Percentiles rank a stretch among this genome's conserved stretches.
These are phyloP conservation scores for Usnea hakonensis DNA, from an alignment of 495 filamentous ascomycete genomes.

Conservation along the genomic window DNA sequence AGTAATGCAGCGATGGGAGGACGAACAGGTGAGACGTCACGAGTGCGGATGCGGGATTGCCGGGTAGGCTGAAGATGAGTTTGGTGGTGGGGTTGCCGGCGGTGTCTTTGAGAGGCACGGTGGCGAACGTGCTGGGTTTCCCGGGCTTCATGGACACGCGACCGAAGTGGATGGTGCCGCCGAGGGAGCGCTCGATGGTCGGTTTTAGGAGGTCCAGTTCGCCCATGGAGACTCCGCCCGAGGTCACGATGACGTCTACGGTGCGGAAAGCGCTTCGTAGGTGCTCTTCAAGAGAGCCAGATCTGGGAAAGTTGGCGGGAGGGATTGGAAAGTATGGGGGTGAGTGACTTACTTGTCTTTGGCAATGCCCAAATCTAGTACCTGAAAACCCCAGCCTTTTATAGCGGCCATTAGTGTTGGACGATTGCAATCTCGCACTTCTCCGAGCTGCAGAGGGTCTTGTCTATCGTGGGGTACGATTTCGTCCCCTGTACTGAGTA, in stretches of 20 bases:
- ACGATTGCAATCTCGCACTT: slow-evolving; percentile 89
- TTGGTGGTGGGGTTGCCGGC: slow-evolving; percentile 48
- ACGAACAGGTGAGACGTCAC: slow-evolving; percentile 94
- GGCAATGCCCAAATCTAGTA: slow-evolving; percentile 80
- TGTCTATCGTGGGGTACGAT: slow-evolving; percentile 69
- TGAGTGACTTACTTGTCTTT: slow-evolving; percentile 51
- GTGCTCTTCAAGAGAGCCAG: slow-evolving; percentile 65
- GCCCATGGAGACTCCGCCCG: slow-evolving; percentile 95
- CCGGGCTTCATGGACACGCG: slow-evolving; percentile 96
- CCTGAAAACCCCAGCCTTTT: slow-evolving; percentile 66
- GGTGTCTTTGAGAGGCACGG: slow-evolving; percentile 54
- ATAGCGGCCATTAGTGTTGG: slow-evolving; percentile 75
- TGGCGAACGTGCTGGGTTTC: slow-evolving; percentile 95
- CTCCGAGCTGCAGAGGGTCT: slow-evolving; percentile 58
- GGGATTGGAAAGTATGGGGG: not conserved
- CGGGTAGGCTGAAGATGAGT: slow-evolving; percentile 84
- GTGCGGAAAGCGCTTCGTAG: slow-evolving; percentile 63
- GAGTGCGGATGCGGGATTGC: slow-evolving; percentile 87
- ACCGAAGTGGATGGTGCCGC: slow-evolving; percentile 94
- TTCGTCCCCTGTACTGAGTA: slow-evolving; percentile 93
- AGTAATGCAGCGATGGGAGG: slow-evolving; percentile 72
- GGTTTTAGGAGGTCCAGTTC: slow-evolving; percentile 97
- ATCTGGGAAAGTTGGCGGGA: slow-evolving; percentile 20
- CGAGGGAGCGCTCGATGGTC: slow-evolving; percentile 82
- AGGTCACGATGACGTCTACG: slow-evolving; percentile 82